Conservation (phyloP, 306 rosid species). For the Cicer pinnatifidum region DNA sequence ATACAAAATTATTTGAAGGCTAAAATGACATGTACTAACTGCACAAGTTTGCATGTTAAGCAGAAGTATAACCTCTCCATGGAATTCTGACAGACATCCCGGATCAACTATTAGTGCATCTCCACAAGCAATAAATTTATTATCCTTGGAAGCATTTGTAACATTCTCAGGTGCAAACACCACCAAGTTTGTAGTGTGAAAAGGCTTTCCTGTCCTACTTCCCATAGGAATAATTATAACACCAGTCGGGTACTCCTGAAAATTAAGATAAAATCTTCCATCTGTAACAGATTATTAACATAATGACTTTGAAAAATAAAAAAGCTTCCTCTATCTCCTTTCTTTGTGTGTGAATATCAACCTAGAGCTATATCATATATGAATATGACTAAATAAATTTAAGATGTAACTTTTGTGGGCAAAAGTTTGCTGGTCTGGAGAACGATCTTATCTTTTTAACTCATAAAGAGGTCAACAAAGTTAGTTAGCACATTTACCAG, state of each 20-base stretch:
- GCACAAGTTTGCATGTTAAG: conserved; percentile 35
- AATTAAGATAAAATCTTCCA: conserved; percentile 33
- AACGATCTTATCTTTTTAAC: conserved; percentile 25
- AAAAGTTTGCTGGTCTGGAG: conserved; percentile 26
- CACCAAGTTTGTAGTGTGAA: conserved; percentile 74
- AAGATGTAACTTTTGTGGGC: conserved; percentile 17
- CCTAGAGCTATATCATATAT: conserved; percentile 26
- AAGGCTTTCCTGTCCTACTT: conserved; percentile 80
- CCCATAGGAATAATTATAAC: conserved; percentile 70
- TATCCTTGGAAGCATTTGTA: conserved; percentile 46
- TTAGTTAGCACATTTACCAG: conserved; percentile 25
- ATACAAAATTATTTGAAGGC: conserved; percentile 32
- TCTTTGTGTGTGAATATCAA: conserved; percentile 19
- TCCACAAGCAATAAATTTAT: conserved; percentile 62
- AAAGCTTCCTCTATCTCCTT: conserved; percentile 30
- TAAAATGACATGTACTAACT: conserved; percentile 23
- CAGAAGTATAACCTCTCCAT: conserved; percentile 72
- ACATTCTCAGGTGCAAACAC: conserved; percentile 69
- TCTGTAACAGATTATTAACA: conserved; percentile 39
- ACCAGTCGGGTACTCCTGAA: conserved; percentile 88
- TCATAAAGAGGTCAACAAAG: conserved; percentile 32
- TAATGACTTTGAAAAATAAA: conserved; percentile 25
- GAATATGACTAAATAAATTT: not conserved
- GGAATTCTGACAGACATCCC: conserved; percentile 73
- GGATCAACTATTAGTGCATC: conserved; percentile 93